Conservation (phyloP, 1,284 basidiomycete species). For the Pseudozyma pruni region DNA sequence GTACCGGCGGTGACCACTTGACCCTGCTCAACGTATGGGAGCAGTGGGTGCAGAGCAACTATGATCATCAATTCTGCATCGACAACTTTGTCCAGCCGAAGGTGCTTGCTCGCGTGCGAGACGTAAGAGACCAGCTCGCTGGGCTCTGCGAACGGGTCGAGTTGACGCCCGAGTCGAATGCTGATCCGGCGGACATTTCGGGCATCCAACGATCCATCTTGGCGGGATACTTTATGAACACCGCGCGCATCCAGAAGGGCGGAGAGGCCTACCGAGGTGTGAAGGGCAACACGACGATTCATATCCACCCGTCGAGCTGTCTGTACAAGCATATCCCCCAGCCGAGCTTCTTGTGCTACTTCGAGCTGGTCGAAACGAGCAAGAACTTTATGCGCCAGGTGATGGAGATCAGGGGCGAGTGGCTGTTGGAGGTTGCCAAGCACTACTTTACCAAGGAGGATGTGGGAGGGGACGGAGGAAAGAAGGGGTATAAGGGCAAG, state of each 20-base stretch:
- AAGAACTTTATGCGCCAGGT: conserved; percentile 80
- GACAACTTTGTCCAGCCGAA: conserved; percentile 97
- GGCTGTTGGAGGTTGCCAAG: conserved; percentile 80
- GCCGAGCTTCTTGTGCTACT: conserved; percentile 85
- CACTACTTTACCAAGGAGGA: conserved; percentile 60
- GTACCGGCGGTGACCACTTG: conserved; percentile 96
- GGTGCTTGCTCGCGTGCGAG: conserved; percentile 88
- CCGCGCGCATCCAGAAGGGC: conserved; percentile 68
- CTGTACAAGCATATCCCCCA: conserved; percentile 95
- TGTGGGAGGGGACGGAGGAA: conserved; percentile 29
- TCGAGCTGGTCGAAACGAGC: conserved; percentile 79
- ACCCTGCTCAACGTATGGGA: conserved; percentile 97
- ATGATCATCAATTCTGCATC: conserved; percentile 72
- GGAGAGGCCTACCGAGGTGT: conserved; percentile 78
- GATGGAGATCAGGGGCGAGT: conserved; percentile 95
- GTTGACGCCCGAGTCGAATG: conserved; percentile 84
- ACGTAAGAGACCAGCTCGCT: conserved; percentile 93
- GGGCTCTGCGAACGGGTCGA: conserved; percentile 96
- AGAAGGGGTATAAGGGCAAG: conserved; percentile 27
- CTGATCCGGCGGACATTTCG: conserved; percentile 88
- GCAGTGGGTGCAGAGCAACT: conserved; percentile 97
- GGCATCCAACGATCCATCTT: conserved; percentile 94
- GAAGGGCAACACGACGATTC: conserved; percentile 88
- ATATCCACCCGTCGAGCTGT: conserved; percentile 94
- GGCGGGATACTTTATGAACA: conserved; percentile 95